These are phyloP conservation scores for Nicotiana benthamiana DNA, from an alignment of 257 asterid species.

Conservation along the genomic window DNA sequence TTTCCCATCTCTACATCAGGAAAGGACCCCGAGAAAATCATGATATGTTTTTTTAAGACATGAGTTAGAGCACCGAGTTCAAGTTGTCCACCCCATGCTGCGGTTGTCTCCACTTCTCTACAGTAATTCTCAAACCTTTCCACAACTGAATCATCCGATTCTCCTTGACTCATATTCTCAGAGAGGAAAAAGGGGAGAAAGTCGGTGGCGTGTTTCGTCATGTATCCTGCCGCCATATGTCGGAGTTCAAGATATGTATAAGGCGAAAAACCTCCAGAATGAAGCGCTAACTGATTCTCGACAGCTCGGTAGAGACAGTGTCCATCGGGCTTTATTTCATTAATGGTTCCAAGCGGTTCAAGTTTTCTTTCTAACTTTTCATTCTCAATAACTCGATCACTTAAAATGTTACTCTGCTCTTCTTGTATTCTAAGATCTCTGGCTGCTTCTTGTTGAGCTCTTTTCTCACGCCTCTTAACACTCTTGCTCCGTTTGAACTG, in stretches of 20 bases:
- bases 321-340: conserved; percentile 88
- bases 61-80: conserved; percentile 93
- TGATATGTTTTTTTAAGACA: conserved; percentile 73
- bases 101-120: conserved; percentile 72
- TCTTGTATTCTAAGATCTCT: conserved; percentile 85
- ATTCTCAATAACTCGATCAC: conserved; percentile 54
- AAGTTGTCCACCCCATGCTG: conserved; percentile 98
- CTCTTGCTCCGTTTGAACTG: conserved; percentile 71
- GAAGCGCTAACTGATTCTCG: conserved; percentile 65
- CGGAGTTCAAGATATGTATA: conserved; percentile 59
- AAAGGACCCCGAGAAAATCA: conserved; percentile 78
- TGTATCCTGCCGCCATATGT: conserved; percentile 68
- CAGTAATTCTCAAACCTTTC: conserved; percentile 82
- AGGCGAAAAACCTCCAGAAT: conserved; percentile 48
- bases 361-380: conserved; percentile 63
- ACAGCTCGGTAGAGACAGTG: conserved; percentile 91
- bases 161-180: conserved; percentile 42
- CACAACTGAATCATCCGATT: conserved; percentile 33
- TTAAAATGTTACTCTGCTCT: conserved; percentile 72
- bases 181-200: conserved; percentile 65
- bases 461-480: conserved; percentile 63
- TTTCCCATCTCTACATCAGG: conserved; percentile 99
- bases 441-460: conserved; percentile 91
- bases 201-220: conserved; percentile 60
- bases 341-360: conserved; percentile 74